Evolutionary conservation across 257 asterid species (phyloP).

Genomic region (Perilla frutescens): DNA sequence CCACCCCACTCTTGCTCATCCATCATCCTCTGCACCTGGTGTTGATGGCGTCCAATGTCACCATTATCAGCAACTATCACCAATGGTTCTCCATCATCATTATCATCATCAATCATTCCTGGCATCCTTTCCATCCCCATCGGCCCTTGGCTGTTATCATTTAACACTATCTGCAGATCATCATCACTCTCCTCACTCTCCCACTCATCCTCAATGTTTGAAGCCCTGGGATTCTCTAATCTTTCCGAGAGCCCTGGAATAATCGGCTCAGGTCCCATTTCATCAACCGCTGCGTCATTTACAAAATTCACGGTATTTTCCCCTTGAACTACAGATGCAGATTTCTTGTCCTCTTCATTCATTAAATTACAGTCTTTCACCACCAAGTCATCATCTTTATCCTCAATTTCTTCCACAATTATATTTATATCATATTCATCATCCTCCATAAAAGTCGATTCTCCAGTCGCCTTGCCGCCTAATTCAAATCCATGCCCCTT

Average conservation of each 20-base stretch:
- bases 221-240: constrained; percentile 37
- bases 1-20: constrained; percentile 83
- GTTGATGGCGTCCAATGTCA: constrained; percentile 51
- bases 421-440: constrained; percentile 60
- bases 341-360: constrained; percentile 26
- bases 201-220: constrained; percentile 49
- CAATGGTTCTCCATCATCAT: constrained; percentile 59
- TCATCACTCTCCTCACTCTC: constrained; percentile 40
- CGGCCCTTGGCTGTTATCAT: constrained; percentile 39
- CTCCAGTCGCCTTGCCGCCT: constrained; percentile 41
- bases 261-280: constrained; percentile 35
- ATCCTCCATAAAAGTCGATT: constrained; percentile 53
- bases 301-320: constrained; percentile 25
- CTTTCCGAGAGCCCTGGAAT: constrained; percentile 72
- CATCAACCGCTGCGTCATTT: constrained; percentile 25
- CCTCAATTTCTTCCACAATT: constrained; percentile 65
- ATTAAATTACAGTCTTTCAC: constrained; percentile 42
- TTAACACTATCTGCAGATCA: constrained; percentile 37
- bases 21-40: constrained; percentile 44
- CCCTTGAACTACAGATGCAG: constrained; percentile 29
- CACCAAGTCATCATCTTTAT: constrained; percentile 55
- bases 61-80: constrained; percentile 81
- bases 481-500: constrained; percentile 47
- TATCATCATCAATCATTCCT: constrained; percentile 47
- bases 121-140: constrained; percentile 53